A percentile compares a stretch with the other conserved stretches of the same genome.
Conservation (phyloP, 2,329 filamentous ascomycete species). For the Cadophora gregata region DNA sequence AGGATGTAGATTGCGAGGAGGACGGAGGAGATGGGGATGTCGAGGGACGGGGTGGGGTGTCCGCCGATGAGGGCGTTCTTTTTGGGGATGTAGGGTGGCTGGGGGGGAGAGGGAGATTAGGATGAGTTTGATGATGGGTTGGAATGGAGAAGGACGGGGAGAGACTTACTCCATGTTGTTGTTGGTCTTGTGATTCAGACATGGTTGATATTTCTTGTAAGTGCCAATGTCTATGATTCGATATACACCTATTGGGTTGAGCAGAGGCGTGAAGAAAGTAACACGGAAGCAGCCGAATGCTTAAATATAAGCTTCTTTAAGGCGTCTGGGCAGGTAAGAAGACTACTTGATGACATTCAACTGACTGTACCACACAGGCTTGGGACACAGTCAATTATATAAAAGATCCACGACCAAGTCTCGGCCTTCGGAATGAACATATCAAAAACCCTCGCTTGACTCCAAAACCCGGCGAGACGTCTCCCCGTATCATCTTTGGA, state of each 20-base stretch:
- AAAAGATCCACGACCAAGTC: background rate
- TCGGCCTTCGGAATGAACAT: background rate
- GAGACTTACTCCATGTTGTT: background rate
- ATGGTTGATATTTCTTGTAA: background rate
- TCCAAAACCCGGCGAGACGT: too few relatives aligned
- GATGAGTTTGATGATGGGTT: background rate
- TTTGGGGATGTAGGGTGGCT: slow-evolving; percentile 8
- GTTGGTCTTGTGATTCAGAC: background rate
- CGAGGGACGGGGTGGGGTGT: slow-evolving; percentile 58
- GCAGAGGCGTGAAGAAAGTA: background rate
- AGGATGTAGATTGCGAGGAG: slow-evolving; percentile 63
- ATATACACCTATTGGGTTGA: background rate
- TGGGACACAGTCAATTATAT: background rate
- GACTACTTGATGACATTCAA: background rate
- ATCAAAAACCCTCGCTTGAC: too few relatives aligned
- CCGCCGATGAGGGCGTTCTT: background rate
- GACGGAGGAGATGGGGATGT: slow-evolving; percentile 67
- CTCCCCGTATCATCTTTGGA: too few relatives aligned
- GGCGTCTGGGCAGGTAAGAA: background rate
- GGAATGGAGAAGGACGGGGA: background rate
- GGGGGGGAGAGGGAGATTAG: background rate
- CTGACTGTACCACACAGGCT: background rate
- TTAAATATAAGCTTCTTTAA: background rate
- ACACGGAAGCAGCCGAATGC: too few relatives aligned
- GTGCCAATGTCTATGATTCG: background rate